Percentiles rank a stretch among this genome's conserved stretches.
Conservation (phyloP, 352 stramenopile species). For the Pythium chondricola region DNA sequence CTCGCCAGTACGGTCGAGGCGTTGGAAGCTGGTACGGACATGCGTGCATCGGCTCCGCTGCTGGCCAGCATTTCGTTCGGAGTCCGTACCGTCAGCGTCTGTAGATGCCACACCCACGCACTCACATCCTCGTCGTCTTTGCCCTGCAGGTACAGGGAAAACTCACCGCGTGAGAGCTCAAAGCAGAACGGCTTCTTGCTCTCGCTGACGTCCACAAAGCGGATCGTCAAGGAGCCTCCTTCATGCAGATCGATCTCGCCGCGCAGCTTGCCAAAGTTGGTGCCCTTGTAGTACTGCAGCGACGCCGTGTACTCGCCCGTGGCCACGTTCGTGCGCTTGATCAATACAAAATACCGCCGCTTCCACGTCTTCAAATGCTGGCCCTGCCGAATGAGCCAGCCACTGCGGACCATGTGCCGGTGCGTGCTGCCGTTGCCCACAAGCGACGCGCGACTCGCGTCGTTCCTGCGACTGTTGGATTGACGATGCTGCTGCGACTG, state of each 20-base stretch:
- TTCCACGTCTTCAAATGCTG: constrained; percentile 76
- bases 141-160: constrained; percentile 72
- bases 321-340: constrained; percentile 62
- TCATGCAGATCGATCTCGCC: constrained; percentile 69
- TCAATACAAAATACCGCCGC: constrained; percentile 80
- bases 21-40: neutral
- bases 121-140: constrained; percentile 83
- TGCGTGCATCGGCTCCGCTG: neutral
- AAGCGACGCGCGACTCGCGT: neutral
- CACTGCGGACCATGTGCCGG: constrained; percentile 23
- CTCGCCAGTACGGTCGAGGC: constrained; percentile 2
- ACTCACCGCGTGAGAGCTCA: constrained; percentile 62
- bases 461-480: neutral
- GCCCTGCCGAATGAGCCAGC: constrained; percentile 30
- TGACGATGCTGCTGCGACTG: neutral
- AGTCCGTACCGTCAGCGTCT: constrained; percentile 43
- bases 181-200: constrained; percentile 84
- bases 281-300: constrained; percentile 84
- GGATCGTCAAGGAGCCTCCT: constrained; percentile 55
- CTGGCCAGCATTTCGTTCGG: neutral
- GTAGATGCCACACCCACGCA: constrained; percentile 77
- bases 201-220: constrained; percentile 72
- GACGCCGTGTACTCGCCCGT: constrained; percentile 68
- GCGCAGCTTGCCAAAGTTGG: constrained; percentile 70
- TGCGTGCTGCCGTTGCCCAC: constrained; percentile 11